Evolutionary conservation across 257 asterid species (phyloP).

Genomic region (Eustoma russellianum): DNA sequence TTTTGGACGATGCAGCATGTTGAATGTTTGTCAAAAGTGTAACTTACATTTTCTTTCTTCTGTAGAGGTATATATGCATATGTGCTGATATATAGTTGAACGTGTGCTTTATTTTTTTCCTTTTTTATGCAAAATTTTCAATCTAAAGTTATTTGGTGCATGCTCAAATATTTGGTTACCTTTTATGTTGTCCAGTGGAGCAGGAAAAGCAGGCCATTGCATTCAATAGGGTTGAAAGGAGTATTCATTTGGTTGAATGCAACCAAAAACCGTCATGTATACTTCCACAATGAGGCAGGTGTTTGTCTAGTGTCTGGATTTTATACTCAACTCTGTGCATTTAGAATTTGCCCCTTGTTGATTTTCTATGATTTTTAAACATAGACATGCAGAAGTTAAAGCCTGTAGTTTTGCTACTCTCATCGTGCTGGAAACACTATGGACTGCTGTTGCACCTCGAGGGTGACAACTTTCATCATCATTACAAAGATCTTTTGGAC

Average conservation of each 20-base stretch:
- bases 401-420: constrained; percentile 64
- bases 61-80: too few relatives aligned
- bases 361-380: constrained; percentile 18
- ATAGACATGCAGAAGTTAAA: constrained; percentile 49
- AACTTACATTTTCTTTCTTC: not conserved
- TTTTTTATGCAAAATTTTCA: too few relatives aligned
- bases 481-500: constrained; percentile 52
- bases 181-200: constrained; percentile 56
- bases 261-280: constrained; percentile 35
- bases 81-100: too few relatives aligned
- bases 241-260: constrained; percentile 68
- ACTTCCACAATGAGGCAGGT: constrained; percentile 56
- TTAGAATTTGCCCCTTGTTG: constrained; percentile 14
- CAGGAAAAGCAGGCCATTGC: constrained; percentile 77
- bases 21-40: not conserved
- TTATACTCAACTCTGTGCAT: constrained; percentile 3
- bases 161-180: not conserved
- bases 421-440: constrained; percentile 96
- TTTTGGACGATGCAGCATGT: not conserved
- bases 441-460: constrained; percentile 67
- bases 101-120: too few relatives aligned
- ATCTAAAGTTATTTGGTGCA: not conserved
- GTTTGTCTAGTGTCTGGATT: constrained; percentile 17
- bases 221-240: constrained; percentile 73
- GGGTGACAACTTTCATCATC: constrained; percentile 45